These are phyloP conservation scores for Pichia sporocuriosa DNA, from an alignment of 805 yeast genomes.

Conservation along the genomic window DNA sequence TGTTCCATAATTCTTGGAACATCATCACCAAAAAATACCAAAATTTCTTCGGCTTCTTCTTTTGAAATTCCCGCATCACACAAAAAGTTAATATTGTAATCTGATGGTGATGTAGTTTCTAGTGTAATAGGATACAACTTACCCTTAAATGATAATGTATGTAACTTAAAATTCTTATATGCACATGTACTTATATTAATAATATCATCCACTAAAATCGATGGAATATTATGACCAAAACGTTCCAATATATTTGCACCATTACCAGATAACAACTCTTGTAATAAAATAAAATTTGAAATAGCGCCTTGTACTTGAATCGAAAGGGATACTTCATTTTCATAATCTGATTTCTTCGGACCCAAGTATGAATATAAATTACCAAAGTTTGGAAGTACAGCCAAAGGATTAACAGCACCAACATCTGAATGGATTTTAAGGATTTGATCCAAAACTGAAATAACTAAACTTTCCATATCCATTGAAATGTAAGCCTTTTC, in stretches of 20 bases:
- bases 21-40: slow-evolving; percentile 19
- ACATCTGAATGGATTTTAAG: slow-evolving; percentile 39
- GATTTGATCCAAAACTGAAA: slow-evolving; percentile 23
- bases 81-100: slow-evolving; percentile 30
- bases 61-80: slow-evolving; percentile 26
- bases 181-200: slow-evolving; percentile 38
- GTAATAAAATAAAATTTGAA: slow-evolving; percentile 35
- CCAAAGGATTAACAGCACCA: slow-evolving; percentile 31
- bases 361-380: slow-evolving; percentile 35
- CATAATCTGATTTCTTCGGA: slow-evolving; percentile 20
- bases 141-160: slow-evolving; percentile 30
- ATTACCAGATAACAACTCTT: slow-evolving; percentile 27
- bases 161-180: slow-evolving; percentile 32
- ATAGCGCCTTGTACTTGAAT: slow-evolving; percentile 35
- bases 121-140: slow-evolving; percentile 32
- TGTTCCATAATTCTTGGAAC: slow-evolving; percentile 15
- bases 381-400: slow-evolving; percentile 29
- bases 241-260: slow-evolving; percentile 18
- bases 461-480: slow-evolving; percentile 19
- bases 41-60: slow-evolving; percentile 26
- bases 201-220: slow-evolving; percentile 37
- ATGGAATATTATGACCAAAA: slow-evolving; percentile 28
- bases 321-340: slow-evolving; percentile 22
- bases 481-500: slow-evolving; percentile 22
- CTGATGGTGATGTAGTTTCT: slow-evolving; percentile 37